Evolutionary conservation across 805 yeast genomes (phyloP).

Genomic region (Metschnikowia arizonensis): DNA sequence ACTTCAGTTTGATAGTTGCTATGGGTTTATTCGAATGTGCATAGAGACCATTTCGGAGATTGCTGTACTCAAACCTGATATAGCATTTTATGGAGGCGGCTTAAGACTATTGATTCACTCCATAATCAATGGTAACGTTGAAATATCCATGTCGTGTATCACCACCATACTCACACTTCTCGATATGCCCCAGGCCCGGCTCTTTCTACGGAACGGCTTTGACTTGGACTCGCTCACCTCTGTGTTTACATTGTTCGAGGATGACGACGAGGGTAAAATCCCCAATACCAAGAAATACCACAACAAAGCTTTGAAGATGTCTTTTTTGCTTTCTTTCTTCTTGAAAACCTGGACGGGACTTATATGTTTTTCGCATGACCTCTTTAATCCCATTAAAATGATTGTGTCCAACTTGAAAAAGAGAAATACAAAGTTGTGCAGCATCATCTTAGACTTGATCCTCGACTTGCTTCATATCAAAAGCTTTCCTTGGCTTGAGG

Average conservation of each 20-base stretch:
- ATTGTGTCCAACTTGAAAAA: conserved; percentile 59
- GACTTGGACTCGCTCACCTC: conserved; percentile 63
- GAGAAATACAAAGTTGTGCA: conserved; percentile 54
- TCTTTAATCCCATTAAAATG: conserved; percentile 52
- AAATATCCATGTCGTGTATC: conserved; percentile 24
- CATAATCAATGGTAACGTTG: conserved; percentile 26
- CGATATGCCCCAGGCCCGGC: conserved; percentile 53
- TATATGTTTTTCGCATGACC: conserved; percentile 54
- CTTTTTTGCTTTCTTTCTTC: conserved; percentile 55
- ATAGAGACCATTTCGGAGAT: conserved; percentile 39
- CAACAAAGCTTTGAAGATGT: conserved; percentile 51
- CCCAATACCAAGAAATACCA: conserved; percentile 12
- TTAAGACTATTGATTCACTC: conserved; percentile 42
- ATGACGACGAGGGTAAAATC: conserved; percentile 13
- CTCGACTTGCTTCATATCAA: conserved; percentile 62
- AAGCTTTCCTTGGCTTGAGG: conserved; percentile 50
- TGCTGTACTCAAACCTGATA: conserved; percentile 35
- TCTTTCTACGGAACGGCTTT: conserved; percentile 52
- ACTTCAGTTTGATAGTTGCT: conserved; percentile 2
- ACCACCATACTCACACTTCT: conserved; percentile 52
- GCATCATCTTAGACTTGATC: conserved; percentile 65
- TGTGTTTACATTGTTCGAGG: conserved; percentile 63
- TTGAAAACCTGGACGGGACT: conserved; percentile 77
- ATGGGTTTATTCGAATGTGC: conserved; percentile 29
- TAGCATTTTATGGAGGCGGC: conserved; percentile 51